A percentile compares a stretch with the other conserved stretches of the same genome.
Conservation (phyloP, 208 protist species). For the Hexamita inflata region DNA sequence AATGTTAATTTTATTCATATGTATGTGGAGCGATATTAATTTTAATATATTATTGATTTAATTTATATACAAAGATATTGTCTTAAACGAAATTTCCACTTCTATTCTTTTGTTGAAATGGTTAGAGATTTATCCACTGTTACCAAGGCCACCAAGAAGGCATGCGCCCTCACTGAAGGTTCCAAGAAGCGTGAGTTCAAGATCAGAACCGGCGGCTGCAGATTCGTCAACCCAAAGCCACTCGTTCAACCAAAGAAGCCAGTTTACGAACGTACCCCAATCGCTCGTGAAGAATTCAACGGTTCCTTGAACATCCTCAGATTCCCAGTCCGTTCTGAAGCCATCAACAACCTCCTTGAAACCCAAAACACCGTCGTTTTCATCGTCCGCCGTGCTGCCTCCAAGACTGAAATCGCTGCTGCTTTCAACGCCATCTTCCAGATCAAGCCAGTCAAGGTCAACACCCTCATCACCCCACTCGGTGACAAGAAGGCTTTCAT, state of each 20-base stretch:
- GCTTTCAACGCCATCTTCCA: slow-evolving; percentile 90
- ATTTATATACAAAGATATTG: too few relatives aligned
- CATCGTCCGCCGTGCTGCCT: slow-evolving; percentile 82
- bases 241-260: slow-evolving; percentile 2
- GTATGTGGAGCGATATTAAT: too few relatives aligned
- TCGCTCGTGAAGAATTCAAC: slow-evolving; percentile 26
- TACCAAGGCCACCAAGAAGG: not conserved
- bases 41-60: too few relatives aligned
- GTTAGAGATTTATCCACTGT: not conserved
- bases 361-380: slow-evolving; percentile 98
- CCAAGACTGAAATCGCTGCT: slow-evolving; percentile 91
- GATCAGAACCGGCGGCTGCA: not conserved
- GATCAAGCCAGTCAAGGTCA: slow-evolving; percentile 81
- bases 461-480: slow-evolving; percentile 78
- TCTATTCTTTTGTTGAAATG: too few relatives aligned
- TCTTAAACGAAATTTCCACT: too few relatives aligned
- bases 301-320: slow-evolving; percentile 74
- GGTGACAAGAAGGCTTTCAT: slow-evolving; percentile 37
- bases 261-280: slow-evolving; percentile 6
- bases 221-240: slow-evolving; percentile 22
- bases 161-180: not conserved
- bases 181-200: not conserved
- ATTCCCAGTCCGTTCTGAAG: slow-evolving; percentile 89
- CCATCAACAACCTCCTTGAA: slow-evolving; percentile 97
- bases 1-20: too few relatives aligned